phyloP scores from a whole-genome alignment of 202 grass and related monocot genomes.

The Saccharum hybrid region DNA sequence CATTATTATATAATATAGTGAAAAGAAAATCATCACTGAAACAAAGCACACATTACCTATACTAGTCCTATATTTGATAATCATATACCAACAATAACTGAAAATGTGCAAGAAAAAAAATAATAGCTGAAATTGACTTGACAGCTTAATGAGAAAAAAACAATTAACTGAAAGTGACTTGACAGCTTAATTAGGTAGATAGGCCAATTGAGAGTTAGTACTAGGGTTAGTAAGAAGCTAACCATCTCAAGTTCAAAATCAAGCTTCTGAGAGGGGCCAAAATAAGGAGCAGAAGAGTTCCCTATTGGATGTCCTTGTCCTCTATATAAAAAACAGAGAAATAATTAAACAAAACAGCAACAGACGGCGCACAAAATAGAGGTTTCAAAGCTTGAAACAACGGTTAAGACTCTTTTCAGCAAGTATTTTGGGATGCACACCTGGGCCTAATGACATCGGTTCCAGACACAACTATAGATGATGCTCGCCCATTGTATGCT shows the following conservation, averaged over 20 bases:
- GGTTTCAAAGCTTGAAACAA: constrained; percentile 30
- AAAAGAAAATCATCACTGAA: not conserved
- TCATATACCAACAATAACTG: constrained; percentile 10
- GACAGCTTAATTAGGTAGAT: not conserved
- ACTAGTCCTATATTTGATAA: not conserved
- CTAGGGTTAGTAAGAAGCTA: constrained; percentile 34
- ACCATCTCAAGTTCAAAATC: constrained; percentile 99
- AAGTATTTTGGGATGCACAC: constrained; percentile 49
- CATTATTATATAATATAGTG: constrained; percentile 21
- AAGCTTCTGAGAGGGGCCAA: constrained; percentile 85
- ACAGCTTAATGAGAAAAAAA: not conserved
- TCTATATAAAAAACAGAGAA: constrained; percentile 48
- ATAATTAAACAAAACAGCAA: constrained; percentile 1
- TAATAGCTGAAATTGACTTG: not conserved
- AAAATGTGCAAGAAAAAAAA: not conserved
- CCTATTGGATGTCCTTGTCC: constrained; percentile 78
- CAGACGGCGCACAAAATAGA: not conserved
- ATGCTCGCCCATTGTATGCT: constrained; percentile 89
- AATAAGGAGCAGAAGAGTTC: constrained; percentile 66
- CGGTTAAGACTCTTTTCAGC: not conserved
- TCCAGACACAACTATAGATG: constrained; percentile 91
- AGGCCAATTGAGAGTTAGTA: constrained; percentile 7
- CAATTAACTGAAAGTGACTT: not conserved
- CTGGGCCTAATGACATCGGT: constrained; percentile 89
- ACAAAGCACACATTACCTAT: constrained; percentile 8